Evolutionary conservation across 129 eudicot species (phyloP).

Genomic region (Heracleum sosnowskyi): DNA sequence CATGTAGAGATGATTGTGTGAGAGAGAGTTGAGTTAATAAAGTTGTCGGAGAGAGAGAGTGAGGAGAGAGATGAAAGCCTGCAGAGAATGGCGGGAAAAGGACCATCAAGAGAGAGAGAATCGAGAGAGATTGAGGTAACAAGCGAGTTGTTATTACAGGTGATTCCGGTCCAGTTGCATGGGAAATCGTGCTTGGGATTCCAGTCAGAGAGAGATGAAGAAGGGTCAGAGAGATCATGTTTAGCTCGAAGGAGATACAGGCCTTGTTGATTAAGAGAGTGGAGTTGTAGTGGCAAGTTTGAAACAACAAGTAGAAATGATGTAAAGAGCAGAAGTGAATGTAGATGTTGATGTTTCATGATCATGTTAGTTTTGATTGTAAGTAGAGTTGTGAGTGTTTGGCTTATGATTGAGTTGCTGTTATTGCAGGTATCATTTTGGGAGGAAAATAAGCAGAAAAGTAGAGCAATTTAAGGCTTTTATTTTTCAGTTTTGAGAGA

Average conservation of each 20-base stretch:
- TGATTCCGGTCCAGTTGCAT: conserved; percentile 71
- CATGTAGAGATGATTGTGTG: conserved; percentile 39
- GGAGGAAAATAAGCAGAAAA: neutral
- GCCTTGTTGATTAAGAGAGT: conserved; percentile 58
- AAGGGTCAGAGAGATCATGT: conserved; percentile 40
- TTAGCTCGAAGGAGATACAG: conserved; percentile 25
- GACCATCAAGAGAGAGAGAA: conserved; percentile 43
- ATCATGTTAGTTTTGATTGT: neutral
- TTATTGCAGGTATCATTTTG: neutral
- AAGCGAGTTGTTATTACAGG: conserved; percentile 28
- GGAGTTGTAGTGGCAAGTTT: neutral
- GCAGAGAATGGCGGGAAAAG: conserved; percentile 52
- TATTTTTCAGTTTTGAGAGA: neutral
- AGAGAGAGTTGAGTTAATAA: conserved; percentile 45
- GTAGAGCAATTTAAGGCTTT: neutral
- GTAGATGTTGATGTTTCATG: neutral
- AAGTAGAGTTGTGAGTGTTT: neutral
- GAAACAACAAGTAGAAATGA: neutral
- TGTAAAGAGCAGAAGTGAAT: neutral
- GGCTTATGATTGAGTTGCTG: neutral
- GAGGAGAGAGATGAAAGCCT: conserved; percentile 48
- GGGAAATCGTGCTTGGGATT: conserved; percentile 41
- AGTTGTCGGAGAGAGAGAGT: conserved; percentile 42
- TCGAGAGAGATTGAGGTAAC: conserved; percentile 45
- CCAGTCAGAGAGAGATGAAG: conserved; percentile 50